Evolutionary conservation across 2,329 filamentous ascomycete genomes (phyloP).

Genomic region (Cadophora sp.): DNA sequence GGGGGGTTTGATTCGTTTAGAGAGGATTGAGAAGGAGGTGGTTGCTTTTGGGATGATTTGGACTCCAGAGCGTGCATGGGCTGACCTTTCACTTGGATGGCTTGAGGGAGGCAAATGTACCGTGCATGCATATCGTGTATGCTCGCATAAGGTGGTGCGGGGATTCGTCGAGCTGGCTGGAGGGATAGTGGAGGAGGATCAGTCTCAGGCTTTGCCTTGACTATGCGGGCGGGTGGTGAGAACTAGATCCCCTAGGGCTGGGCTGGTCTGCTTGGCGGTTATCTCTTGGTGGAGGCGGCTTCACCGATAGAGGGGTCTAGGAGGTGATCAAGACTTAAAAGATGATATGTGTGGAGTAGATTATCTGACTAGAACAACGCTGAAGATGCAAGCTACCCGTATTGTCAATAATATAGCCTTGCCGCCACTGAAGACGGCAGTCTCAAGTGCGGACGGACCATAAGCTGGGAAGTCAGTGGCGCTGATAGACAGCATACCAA

Average conservation of each 20-base stretch:
- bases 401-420: background rate
- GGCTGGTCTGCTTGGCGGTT: background rate
- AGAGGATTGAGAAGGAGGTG: background rate
- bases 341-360: too few relatives aligned
- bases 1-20: background rate
- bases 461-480: background rate
- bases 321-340: too few relatives aligned
- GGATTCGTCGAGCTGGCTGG: background rate
- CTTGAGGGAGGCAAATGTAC: background rate
- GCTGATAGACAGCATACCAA: background rate
- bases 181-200: background rate
- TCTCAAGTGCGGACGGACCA: background rate
- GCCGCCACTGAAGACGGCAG: background rate
- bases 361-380: background rate
- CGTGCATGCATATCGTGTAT: background rate
- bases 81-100: background rate
- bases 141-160: background rate
- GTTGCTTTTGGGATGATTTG: background rate
- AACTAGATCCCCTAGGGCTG: background rate
- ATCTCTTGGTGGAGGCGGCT: too few relatives aligned
- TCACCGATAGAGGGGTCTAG: too few relatives aligned
- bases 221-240: background rate
- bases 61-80: background rate
- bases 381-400: background rate
- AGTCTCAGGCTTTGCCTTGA: background rate